Conservation (phyloP, 495 filamentous ascomycete species). For the Aspergillus affinis region DNA sequence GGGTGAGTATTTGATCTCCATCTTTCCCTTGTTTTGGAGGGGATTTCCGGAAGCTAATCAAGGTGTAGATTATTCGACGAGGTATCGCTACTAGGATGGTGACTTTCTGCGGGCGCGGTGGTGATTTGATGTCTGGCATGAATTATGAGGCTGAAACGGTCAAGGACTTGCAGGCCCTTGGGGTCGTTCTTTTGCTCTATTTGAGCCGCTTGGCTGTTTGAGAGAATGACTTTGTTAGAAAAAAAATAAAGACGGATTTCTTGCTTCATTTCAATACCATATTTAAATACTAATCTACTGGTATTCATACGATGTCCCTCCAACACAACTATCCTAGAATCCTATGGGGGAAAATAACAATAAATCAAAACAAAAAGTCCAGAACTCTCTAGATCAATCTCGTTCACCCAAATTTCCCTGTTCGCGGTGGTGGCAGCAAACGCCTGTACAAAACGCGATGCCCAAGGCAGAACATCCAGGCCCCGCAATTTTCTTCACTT, state of each 20-base stretch:
- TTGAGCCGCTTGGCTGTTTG: neutral
- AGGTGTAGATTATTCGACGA: conserved; percentile 70
- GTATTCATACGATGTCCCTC: too few species aligned
- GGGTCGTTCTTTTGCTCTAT: neutral
- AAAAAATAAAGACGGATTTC: too few species aligned
- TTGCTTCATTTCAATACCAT: too few species aligned
- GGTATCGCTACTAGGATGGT: conserved; percentile 68
- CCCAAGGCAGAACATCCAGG: conserved; percentile 12
- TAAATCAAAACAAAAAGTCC: neutral
- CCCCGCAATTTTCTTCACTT: conserved; percentile 22
- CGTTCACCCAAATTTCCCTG: neutral
- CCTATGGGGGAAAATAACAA: neutral
- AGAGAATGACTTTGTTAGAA: too few species aligned
- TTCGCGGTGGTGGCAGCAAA: neutral
- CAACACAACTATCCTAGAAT: too few species aligned
- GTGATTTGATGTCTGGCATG: neutral
- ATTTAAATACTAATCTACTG: too few species aligned
- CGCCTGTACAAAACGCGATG: neutral
- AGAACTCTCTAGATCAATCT: neutral
- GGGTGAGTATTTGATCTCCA: conserved; percentile 36
- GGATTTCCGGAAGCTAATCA: neutral
- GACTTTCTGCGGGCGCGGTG: neutral
- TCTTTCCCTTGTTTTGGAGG: neutral
- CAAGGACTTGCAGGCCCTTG: neutral
- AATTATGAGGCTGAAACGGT: neutral